phyloP scores from a whole-genome alignment of 108 stramenopile species.

The Skeletonema menzelii region DNA sequence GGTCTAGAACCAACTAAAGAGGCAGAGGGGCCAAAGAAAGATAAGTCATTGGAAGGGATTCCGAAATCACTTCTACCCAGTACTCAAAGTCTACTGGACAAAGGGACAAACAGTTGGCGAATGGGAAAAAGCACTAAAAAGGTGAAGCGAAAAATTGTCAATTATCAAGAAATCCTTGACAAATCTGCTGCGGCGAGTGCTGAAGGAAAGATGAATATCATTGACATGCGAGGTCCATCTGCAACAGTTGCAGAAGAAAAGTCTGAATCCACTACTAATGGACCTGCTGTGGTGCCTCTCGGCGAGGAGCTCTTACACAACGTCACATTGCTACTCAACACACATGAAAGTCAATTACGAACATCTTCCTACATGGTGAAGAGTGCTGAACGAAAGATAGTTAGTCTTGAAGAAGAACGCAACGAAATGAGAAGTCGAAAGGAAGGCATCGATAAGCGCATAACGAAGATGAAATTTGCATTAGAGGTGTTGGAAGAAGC shows the following conservation, averaged over 20 bases:
- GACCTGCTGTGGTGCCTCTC: constrained; percentile 38
- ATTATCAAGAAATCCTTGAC: constrained; percentile 64
- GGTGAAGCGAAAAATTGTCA: constrained; percentile 53
- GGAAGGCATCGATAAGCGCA: constrained; percentile 30
- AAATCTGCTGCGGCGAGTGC: constrained; percentile 3
- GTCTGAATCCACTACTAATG: not conserved
- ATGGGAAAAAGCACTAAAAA: constrained; percentile 35
- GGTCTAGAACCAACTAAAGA: constrained; percentile 50
- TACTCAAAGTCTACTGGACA: constrained; percentile 56
- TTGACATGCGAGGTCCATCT: constrained; percentile 81
- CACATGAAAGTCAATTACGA: constrained; percentile 75
- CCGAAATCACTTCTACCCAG: constrained; percentile 62
- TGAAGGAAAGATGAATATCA: constrained; percentile 49
- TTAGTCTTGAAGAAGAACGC: constrained; percentile 56
- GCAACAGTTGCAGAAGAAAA: not conserved
- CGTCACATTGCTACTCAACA: constrained; percentile 70
- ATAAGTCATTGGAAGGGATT: constrained; percentile 24
- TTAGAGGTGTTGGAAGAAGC: constrained; percentile 49
- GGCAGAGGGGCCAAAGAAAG: constrained; percentile 17
- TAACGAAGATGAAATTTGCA: constrained; percentile 54
- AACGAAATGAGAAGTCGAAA: constrained; percentile 44
- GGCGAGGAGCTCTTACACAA: constrained; percentile 90
- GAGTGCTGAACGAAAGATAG: constrained; percentile 52
- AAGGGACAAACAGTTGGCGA: constrained; percentile 52
- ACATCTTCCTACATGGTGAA: constrained; percentile 60